Base-by-base conservation (phyloP, 2,329 filamentous ascomycete species). In the Aspergillus unguis region DNA sequence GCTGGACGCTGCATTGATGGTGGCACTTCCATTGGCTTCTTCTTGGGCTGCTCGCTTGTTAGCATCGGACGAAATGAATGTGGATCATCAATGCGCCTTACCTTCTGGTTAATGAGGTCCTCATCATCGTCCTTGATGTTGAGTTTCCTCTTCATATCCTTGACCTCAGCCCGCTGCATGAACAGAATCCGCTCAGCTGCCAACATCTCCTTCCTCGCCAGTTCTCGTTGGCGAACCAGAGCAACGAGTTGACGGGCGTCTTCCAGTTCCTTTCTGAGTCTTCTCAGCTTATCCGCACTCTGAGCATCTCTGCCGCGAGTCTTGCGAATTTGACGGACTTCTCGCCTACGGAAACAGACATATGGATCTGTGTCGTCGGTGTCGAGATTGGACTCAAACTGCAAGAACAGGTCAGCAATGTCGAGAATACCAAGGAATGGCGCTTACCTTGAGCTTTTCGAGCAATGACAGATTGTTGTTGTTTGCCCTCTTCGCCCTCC, bases 361-460 rank as follows among this genome's bases (percentile, higher is more conserved):
- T 96, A 99, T 44, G 94, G 94, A 73, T 99, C 94, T 64, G 89
- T 85, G 69, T 99, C 94, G 71, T 99, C 94, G 56, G 87, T 95
- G 60, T 97, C 92, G 68, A 90, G 88, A 58, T 94, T 90, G 43
- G 86, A 95, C 76, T 99, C 94, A 60, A 96, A 94, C 76, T 79
- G 65, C 49, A 37, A 11, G 44, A 37, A 36, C 11, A 4, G 23
- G 59, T 65, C 50, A 67, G 63, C 50, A 45, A 43, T 40, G 41
- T 44, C 28, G n/a, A 17, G 32, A 10, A 25, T 25, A 37, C 23
- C 37, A 40, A 28, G 23, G 32, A 31, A 42, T 37, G 37, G 42
- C n/a, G 50, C 67, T 59, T 63, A 78, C 76, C 69, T 96, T 96
- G 69, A 97, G 83, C 25, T 78, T 80, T 6, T 90, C 84, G 66